These are phyloP conservation scores for Rhynchosporium graminicola DNA, from an alignment of 2,329 filamentous ascomycete genomes.

Conservation along the genomic window DNA sequence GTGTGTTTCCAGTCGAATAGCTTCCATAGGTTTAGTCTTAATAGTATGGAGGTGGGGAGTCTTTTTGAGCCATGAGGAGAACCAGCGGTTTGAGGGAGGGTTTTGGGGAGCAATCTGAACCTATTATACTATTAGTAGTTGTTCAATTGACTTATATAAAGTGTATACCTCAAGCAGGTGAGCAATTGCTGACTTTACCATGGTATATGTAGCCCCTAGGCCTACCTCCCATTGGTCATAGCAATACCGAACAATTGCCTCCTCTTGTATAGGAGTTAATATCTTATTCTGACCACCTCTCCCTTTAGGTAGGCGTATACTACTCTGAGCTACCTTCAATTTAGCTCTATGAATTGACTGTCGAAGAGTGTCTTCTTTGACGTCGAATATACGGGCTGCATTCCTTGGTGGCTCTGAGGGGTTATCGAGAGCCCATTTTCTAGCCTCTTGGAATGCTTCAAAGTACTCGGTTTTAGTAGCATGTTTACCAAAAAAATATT, in stretches of 20 bases:
- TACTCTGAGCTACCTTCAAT: too few relatives aligned
- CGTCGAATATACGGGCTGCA: too few relatives aligned
- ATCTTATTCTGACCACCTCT: not conserved
- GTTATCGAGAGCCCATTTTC: too few relatives aligned
- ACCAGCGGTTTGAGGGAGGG: not conserved
- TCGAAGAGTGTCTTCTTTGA: too few relatives aligned
- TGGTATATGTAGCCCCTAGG: not conserved
- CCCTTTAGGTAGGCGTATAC: too few relatives aligned
- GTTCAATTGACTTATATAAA: not conserved
- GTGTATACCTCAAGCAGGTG: not conserved
- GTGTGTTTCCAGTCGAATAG: not conserved
- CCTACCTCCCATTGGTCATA: constrained; percentile 5
- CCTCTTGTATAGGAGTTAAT: not conserved
- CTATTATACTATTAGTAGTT: constrained; percentile 3
- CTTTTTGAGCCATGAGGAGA: not conserved
- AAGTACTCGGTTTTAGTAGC: too few relatives aligned
- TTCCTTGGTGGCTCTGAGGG: too few relatives aligned
- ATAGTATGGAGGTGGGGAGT: not conserved
- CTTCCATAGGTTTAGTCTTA: not conserved
- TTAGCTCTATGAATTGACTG: too few relatives aligned
- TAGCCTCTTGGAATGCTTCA: too few relatives aligned
- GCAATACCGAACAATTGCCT: constrained; percentile 11
- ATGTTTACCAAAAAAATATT: too few relatives aligned
- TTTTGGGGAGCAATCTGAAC: not conserved
- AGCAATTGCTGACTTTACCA: not conserved